Conservation (phyloP, 106 monocot genomes). For the Hemerocallis citrina region DNA sequence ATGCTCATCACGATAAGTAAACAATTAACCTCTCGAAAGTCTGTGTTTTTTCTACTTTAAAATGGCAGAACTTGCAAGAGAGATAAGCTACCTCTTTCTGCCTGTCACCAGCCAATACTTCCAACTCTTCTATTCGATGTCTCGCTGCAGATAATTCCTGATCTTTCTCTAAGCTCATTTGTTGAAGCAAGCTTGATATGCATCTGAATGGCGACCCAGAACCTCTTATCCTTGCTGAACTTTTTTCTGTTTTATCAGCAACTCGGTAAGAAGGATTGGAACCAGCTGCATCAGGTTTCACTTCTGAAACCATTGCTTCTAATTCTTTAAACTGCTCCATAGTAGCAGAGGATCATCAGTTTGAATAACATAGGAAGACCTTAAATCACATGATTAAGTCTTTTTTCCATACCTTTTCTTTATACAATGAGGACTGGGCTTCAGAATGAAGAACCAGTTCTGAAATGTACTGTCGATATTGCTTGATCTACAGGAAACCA, state of each 20-base stretch:
- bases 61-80: neutral
- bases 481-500: slow-evolving; percentile 33
- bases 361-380: neutral
- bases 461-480: slow-evolving; percentile 49
- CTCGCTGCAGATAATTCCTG: slow-evolving; percentile 40
- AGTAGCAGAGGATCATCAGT: neutral
- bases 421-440: slow-evolving; percentile 61
- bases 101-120: slow-evolving; percentile 28
- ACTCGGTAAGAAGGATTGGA: slow-evolving; percentile 3
- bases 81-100: slow-evolving; percentile 55
- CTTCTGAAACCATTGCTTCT: slow-evolving; percentile 41
- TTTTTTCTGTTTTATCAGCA: slow-evolving; percentile 32
- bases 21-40: neutral
- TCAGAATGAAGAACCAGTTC: slow-evolving; percentile 75
- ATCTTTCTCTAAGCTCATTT: slow-evolving; percentile 64
- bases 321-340: slow-evolving; percentile 57
- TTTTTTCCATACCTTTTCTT: slow-evolving; percentile 44
- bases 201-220: slow-evolving; percentile 78
- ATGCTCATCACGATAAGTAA: neutral
- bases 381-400: neutral
- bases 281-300: slow-evolving; percentile 12
- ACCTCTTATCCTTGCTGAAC: slow-evolving; percentile 32
- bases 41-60: neutral
- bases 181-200: slow-evolving; percentile 62
- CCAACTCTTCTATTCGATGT: slow-evolving; percentile 49